Base-by-base conservation (phyloP, 495 filamentous ascomycete species). In the Saxophila tyrrhenica region DNA sequence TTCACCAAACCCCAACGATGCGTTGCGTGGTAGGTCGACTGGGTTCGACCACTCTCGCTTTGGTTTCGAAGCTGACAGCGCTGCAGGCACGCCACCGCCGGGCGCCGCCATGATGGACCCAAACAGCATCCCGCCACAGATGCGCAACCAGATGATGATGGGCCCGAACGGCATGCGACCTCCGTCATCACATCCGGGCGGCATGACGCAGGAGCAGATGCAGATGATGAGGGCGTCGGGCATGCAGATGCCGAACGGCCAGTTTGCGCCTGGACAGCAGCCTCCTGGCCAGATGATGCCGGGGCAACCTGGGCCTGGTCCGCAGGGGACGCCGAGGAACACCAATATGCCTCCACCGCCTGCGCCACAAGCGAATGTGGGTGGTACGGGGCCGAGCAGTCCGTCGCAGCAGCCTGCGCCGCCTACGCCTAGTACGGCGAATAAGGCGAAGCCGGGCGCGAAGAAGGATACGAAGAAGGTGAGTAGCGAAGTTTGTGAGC, bases 381-480 rank as follows among this genome's bases (percentile, higher is more conserved):
- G 74, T 38, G 81, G 84, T 58, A 76, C 79, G 39, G 79, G 76
- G 59, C 87, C 88, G 2, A 76, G 86, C 39, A 94, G 90, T 39
- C 91, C 90, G 25, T 86, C 90, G 59, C 81, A 84, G 38, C 76
- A 69, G 41, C 80, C 87, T 39, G 86, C 87, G 19, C 91, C 92
- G 1, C 91, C 91, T 7, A 98, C 92, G 2, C 92, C 92, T 11
- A 78, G 81, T 58, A 85, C 86, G 67, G 62, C 72, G 0, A 84
- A 79, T 62, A 96, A 98, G 69, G 59, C 87, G 0, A 82, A 79
- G 41, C 85, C 88, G 0, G 95, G 91, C 73, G 62, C 63, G 42
- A 91, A 91, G 78, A 91, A 91, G 73, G 84, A 85, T 67, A 73
- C 2, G 67, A 69, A 76, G 65, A 94, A 95, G 86, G 91, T 92